Evolutionary conservation across 2,329 filamentous ascomycete species (phyloP), one percentile per base, ranked within the genome.

Genomic region (Emmonsiellopsis sp.): DNA sequence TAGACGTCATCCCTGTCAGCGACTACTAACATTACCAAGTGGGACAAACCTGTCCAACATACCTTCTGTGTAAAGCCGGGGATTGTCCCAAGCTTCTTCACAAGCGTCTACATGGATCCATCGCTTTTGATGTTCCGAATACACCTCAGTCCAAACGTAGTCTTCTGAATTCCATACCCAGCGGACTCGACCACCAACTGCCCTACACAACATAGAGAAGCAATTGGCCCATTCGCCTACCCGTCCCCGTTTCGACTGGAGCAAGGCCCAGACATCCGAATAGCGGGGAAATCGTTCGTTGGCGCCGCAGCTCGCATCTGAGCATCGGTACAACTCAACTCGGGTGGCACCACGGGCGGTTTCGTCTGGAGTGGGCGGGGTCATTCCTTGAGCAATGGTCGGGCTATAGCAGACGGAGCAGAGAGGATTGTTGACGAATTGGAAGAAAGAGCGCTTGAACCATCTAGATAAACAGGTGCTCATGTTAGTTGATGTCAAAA

Each of bases 151-250:
- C 93, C 93, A 98, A 30, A 96, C 89, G 65, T 96, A 89, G 68
- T 97, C 93, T 70, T 97, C 93, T 32, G 87, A 86, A 62, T 97
- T 97, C 93, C 93, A 98, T 9, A 98, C 87, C 93, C 93, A 98
- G 64, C 93, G 83, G 26, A 96, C 90, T 57, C 92, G 82, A 56
- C 87, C 88, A 49, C 92, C 92, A 11, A 97, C 83, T 4, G 93
- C 93, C 56, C 92, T 83, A 76, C 92, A 97, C 51, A 98, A 80
- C 93, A 97, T 97, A 73, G 86, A 92, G 74, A 98, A 98, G 78
- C 91, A 96, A 73, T 96, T 97, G 60, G 89, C 90, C 90, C 93
- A 97, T 74, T 98, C 93, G 57, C 93, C 93, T 57, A 86, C 86
- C 61, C 93, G 85, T 37, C 93, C 93, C 61, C 87, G 81, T 61